Percentiles rank a stretch among this genome's conserved stretches.
Evolutionary conservation across 495 filamentous ascomycete species (phyloP).

Genomic region (Halenospora varia): DNA sequence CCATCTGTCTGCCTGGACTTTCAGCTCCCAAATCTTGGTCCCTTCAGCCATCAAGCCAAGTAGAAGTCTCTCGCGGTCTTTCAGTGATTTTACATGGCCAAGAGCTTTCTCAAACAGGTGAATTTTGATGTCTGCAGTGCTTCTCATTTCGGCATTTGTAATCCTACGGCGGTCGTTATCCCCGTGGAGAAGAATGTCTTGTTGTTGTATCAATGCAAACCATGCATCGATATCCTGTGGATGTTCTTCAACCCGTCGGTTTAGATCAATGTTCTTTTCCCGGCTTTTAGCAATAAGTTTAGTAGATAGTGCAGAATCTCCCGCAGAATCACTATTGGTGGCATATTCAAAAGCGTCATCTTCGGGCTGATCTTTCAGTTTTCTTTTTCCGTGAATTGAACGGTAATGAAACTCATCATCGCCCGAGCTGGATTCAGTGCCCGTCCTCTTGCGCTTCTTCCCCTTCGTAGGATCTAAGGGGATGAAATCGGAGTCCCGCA

Average conservation of each 20-base stretch:
- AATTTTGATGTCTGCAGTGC: constrained; percentile 72
- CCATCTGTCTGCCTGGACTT: constrained; percentile 62
- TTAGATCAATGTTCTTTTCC: constrained; percentile 53
- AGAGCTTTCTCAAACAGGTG: constrained; percentile 81
- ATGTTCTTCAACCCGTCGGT: constrained; percentile 50
- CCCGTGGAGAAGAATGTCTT: constrained; percentile 57
- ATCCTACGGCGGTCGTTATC: constrained; percentile 35
- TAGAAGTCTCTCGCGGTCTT: constrained; percentile 52
- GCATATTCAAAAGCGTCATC: constrained; percentile 52
- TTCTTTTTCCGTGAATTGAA: constrained; percentile 65
- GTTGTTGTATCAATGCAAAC: constrained; percentile 72
- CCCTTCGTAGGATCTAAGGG: constrained; percentile 26
- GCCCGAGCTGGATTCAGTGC: constrained; percentile 34
- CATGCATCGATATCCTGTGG: constrained; percentile 69
- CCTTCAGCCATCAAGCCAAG: constrained; percentile 70
- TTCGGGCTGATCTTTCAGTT: constrained; percentile 32
- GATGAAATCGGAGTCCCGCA: constrained; percentile 39
- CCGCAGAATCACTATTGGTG: constrained; percentile 42
- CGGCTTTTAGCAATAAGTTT: constrained; percentile 38
- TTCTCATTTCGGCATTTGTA: constrained; percentile 57
- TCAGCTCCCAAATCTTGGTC: constrained; percentile 63
- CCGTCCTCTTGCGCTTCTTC: constrained; percentile 25
- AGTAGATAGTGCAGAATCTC: constrained; percentile 28
- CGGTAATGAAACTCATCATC: constrained; percentile 59
- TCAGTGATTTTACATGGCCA: constrained; percentile 37